Evolutionary conservation across 2,329 filamentous ascomycete species (phyloP), one percentile per base, ranked within the genome.

Genomic region (Paracamarosporium sp.): DNA sequence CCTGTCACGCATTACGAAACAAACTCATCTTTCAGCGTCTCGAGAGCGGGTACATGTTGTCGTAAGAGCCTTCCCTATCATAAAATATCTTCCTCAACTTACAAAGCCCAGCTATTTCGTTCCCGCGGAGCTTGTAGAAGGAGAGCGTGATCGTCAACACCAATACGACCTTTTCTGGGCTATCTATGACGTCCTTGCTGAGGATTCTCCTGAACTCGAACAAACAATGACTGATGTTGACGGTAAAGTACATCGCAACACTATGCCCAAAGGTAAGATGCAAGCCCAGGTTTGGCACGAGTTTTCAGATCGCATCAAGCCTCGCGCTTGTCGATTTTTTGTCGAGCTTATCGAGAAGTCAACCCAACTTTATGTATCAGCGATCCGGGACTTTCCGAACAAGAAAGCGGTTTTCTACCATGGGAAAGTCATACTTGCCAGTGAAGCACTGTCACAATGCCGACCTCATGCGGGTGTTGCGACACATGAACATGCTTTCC

Each of bases 401-500:
- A 58, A 63, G 0, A 40, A 62, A 33, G 71, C 74, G 6, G 64
- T 56, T 28, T 79, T 77, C 53, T 67, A 66, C 20, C 70, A 71
- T 33, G 78, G 76, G 2, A 74, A 69, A 25, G 63, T 80, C 1
- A 30, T 80, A 25, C 60, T 81, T 5, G 75, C 80, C 1, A 79
- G 79, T 2, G 79, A 82, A 59, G 75, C 79, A 0, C 57, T 80
- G 36, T 72, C 76, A 1, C 70, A 75, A 1, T 76, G 79, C 20
- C 59, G 79, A 20, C 78, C 79, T 7, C 78, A 81, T 54, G 67
- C 75, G 15, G 79, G 70, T 0, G 66, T 71, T 22, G 76, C 74
- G 5, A 78, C 78, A 1, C 73, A 77, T 20, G 78, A 81, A 33
- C 78, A 76, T 5, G 79, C 79, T 0, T 72, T 73, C 35, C 76